Percentiles rank a stretch among this genome's conserved stretches.
phyloP scores from a whole-genome alignment of 345 rosid species.

The Brassica carinata region DNA sequence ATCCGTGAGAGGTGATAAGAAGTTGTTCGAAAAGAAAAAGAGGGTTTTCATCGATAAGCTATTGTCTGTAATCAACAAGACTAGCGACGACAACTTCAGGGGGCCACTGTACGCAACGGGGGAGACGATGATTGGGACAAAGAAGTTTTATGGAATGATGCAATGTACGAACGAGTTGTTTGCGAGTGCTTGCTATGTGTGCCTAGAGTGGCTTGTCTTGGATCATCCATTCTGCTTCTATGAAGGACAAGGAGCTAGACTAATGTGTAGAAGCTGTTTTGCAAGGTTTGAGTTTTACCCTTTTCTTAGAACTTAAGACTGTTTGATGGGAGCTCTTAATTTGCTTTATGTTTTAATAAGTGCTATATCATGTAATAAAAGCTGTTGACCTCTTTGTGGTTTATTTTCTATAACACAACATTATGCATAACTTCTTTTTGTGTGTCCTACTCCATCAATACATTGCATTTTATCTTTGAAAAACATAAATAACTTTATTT shows the following conservation, averaged over 20 bases:
- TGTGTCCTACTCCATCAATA: neutral
- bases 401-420: neutral
- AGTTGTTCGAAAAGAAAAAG: neutral
- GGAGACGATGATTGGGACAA: neutral
- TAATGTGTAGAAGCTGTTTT: neutral
- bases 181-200: neutral
- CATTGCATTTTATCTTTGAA: neutral
- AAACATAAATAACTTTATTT: too few species aligned
- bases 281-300: neutral
- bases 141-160: neutral
- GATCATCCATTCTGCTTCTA: neutral
- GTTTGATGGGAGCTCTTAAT: neutral
- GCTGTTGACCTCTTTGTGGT: neutral
- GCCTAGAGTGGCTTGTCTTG: neutral
- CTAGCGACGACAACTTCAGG: neutral
- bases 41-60: neutral
- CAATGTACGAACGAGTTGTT: neutral
- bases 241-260: neutral
- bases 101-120: neutral
- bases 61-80: neutral
- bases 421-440: neutral
- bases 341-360: neutral
- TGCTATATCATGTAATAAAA: neutral
- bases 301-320: neutral
- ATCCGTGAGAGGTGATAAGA: neutral